These are phyloP conservation scores for Aspergillus caelatus DNA, from an alignment of 2,329 filamentous ascomycete genomes.

Conservation along the genomic window DNA sequence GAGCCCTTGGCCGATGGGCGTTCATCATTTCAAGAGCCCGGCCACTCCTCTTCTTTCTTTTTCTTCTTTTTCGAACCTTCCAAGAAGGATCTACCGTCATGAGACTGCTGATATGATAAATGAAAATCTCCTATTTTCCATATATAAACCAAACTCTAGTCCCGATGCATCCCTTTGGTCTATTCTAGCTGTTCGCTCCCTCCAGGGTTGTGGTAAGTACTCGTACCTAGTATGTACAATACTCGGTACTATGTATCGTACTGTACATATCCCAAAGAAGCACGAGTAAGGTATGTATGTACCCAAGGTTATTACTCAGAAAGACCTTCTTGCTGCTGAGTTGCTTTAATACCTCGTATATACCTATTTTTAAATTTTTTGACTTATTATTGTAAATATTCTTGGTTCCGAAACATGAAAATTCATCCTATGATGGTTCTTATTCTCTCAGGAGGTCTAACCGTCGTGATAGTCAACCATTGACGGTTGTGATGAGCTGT, in stretches of 20 bases:
- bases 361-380: background rate
- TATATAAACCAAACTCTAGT: background rate
- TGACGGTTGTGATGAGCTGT: constrained; percentile 22
- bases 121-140: background rate
- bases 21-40: background rate
- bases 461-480: constrained; percentile 12
- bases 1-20: background rate
- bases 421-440: background rate
- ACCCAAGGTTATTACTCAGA: background rate
- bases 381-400: background rate
- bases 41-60: background rate
- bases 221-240: background rate
- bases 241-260: background rate
- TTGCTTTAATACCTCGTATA: constrained; percentile 1
- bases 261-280: background rate
- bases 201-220: background rate
- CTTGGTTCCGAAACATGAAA: background rate
- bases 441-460: background rate
- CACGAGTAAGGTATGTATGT: background rate
- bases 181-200: background rate
- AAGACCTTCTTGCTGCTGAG: background rate
- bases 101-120: background rate
- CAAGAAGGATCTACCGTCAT: background rate
- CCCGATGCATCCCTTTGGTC: background rate
- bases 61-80: background rate